Conservation (phyloP, 1,139 yeast species). For the Kurtzmaniella quercitrusa region DNA sequence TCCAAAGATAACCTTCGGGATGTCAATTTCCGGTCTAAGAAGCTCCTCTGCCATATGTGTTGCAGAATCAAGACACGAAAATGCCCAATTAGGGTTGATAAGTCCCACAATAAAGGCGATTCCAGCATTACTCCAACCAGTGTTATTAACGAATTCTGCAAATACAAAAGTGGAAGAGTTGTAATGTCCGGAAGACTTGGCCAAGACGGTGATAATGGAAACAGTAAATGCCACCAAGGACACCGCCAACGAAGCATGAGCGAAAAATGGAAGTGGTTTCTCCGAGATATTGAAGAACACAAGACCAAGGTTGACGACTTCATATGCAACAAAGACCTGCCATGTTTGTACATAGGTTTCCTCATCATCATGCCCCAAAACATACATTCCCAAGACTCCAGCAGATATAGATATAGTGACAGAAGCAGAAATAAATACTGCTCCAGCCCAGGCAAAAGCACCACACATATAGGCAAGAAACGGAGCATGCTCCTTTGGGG, state of each 20-base stretch:
- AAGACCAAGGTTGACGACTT: conserved; percentile 28
- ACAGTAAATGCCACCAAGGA: conserved; percentile 33
- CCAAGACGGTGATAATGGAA: conserved; percentile 35
- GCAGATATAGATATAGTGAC: conserved; percentile 18
- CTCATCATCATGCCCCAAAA: conserved; percentile 37
- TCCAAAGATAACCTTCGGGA: conserved; percentile 40
- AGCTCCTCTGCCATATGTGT: conserved; percentile 42
- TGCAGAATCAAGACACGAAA: conserved; percentile 41
- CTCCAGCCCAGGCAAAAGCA: conserved; percentile 23
- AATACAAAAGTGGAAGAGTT: conserved; percentile 37
- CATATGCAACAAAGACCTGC: conserved; percentile 52
- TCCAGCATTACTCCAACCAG: conserved; percentile 40
- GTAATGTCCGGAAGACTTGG: conserved; percentile 32
- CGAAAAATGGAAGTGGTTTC: conserved; percentile 29
- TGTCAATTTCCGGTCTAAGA: conserved; percentile 31
- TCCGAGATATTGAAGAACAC: conserved; percentile 35
- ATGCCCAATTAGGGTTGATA: conserved; percentile 43
- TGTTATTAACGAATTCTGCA: conserved; percentile 30
- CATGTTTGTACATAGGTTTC: conserved; percentile 41
- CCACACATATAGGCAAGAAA: conserved; percentile 26
- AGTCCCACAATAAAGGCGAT: conserved; percentile 43
- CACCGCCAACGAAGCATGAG: conserved; percentile 30
- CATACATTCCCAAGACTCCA: conserved; percentile 44
- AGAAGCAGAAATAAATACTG: conserved; percentile 22
- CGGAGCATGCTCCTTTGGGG: conserved; percentile 45